phyloP scores from a whole-genome alignment of 495 filamentous ascomycete genomes.

The Usnea hakonensis region DNA sequence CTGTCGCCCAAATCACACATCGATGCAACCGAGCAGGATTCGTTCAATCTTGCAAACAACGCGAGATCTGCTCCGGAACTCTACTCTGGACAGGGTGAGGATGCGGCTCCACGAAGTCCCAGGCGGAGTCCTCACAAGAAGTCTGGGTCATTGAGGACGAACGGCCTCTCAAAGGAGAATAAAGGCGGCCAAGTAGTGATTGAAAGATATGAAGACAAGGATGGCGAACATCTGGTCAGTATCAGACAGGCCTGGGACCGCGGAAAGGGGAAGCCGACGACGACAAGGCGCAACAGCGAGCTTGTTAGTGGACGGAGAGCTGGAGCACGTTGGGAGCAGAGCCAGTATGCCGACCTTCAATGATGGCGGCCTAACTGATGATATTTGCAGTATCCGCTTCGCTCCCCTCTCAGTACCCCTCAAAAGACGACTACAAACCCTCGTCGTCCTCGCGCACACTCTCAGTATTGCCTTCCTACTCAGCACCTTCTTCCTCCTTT shows the following conservation, averaged over 20 bases:
- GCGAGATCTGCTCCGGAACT: conserved; percentile 5
- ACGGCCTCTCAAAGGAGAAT: conserved; percentile 12
- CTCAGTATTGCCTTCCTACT: conserved; percentile 68
- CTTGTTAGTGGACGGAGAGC: conserved; percentile 29
- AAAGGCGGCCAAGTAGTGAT: conserved; percentile 11
- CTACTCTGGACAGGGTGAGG: conserved; percentile 22
- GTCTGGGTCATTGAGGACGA: conserved; percentile 9
- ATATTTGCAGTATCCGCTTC: conserved; percentile 56
- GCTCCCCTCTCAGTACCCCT: conserved; percentile 84
- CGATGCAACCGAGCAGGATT: conserved; percentile 25
- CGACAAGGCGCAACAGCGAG: conserved; percentile 22
- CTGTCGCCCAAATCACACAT: conserved; percentile 29
- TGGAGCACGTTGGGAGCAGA: conserved; percentile 28
- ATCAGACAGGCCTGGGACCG: conserved; percentile 7
- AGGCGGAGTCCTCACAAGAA: conserved; percentile 18
- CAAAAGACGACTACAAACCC: conserved; percentile 77
- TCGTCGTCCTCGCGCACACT: conserved; percentile 78
- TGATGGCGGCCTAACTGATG: background rate
- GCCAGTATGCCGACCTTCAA: conserved; percentile 22
- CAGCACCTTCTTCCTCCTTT: conserved; percentile 83
- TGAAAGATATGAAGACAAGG: conserved; percentile 21
- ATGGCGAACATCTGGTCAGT: conserved; percentile 24
- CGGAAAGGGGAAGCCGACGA: conserved; percentile 8
- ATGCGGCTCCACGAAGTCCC: conserved; percentile 20
- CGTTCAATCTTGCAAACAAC: background rate